phyloP scores from a whole-genome alignment of 495 filamentous ascomycete species.

The Copromyces sp. region DNA sequence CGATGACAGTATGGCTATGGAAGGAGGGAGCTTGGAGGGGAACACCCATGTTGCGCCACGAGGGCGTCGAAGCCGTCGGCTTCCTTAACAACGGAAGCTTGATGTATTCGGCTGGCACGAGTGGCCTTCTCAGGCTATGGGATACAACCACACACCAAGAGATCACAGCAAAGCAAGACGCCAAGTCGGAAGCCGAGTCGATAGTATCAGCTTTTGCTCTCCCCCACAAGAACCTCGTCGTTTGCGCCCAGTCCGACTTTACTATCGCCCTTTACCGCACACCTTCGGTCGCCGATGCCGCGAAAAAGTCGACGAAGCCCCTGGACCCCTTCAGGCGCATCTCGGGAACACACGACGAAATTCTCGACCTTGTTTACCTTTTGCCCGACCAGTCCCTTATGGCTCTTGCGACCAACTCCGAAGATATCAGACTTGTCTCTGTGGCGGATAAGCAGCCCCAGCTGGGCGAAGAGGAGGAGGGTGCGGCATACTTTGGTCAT shows the following conservation, averaged over 20 bases:
- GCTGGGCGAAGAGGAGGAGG: conserved; percentile 20
- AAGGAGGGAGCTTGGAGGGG: conserved; percentile 78
- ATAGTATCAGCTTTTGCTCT: conserved; percentile 64
- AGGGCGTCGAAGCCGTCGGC: conserved; percentile 72
- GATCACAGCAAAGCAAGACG: conserved; percentile 59
- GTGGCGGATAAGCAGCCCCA: conserved; percentile 23
- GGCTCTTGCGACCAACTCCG: conserved; percentile 89
- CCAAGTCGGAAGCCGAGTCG: conserved; percentile 60
- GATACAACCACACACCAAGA: conserved; percentile 63
- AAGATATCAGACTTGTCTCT: conserved; percentile 80
- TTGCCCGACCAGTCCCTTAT: conserved; percentile 68
- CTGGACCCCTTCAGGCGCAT: conserved; percentile 55
- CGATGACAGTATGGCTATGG: conserved; percentile 88
- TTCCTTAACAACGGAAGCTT: conserved; percentile 61
- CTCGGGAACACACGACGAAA: conserved; percentile 93
- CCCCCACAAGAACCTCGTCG: conserved; percentile 49
- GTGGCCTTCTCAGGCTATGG: conserved; percentile 76
- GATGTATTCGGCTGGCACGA: conserved; percentile 79
- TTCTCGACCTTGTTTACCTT: conserved; percentile 84
- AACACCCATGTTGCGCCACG: conserved; percentile 73
- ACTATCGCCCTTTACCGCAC: conserved; percentile 67
- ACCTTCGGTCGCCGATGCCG: conserved; percentile 16
- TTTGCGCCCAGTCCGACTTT: conserved; percentile 84
- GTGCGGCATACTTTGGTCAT: conserved; percentile 64
- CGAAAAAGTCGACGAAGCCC: conserved; percentile 19